phyloP scores from a whole-genome alignment of 2,329 filamentous ascomycete species.

The Fusarium sp. region DNA sequence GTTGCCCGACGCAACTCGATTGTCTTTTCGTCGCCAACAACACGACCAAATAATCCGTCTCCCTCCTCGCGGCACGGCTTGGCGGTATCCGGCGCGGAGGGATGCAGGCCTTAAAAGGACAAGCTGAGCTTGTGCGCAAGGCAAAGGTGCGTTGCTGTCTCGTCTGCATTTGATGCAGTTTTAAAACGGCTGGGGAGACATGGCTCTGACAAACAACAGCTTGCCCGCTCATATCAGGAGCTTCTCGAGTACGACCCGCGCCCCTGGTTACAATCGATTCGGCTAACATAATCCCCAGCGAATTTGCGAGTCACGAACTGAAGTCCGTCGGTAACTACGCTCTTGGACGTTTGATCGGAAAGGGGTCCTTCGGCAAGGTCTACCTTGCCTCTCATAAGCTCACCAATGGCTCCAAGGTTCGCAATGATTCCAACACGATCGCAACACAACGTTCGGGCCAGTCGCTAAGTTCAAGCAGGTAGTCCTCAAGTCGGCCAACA shows the following conservation, averaged over 20 bases:
- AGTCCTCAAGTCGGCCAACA: constrained; percentile 97
- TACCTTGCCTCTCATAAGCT: constrained; percentile 97
- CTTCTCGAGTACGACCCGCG: constrained; percentile 81
- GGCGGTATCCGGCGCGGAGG: constrained; percentile 50
- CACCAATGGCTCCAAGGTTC: constrained; percentile 96
- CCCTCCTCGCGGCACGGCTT: constrained; percentile 40
- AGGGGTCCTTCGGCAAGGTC: constrained; percentile 98
- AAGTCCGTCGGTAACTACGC: constrained; percentile 95
- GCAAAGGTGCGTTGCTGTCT: constrained; percentile 62
- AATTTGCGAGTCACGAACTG: constrained; percentile 93
- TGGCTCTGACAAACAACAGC: constrained; percentile 62
- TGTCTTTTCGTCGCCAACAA: constrained; percentile 3
- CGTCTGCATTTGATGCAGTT: not conserved
- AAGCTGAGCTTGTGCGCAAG: constrained; percentile 71
- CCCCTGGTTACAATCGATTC: not conserved
- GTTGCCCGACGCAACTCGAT: constrained; percentile 21
- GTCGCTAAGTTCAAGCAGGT: constrained; percentile 67
- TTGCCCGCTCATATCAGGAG: constrained; percentile 96
- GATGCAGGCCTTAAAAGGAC: constrained; percentile 67
- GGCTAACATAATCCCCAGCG: constrained; percentile 64
- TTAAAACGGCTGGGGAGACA: not conserved
- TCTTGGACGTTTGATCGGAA: constrained; percentile 91
- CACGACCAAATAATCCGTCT: constrained; percentile 12
- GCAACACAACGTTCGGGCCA: not conserved
- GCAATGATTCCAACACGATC: constrained; percentile 30